Evolutionary conservation across 495 filamentous ascomycete genomes (phyloP), one percentile per base, ranked within the genome.

Genomic region (Aspergillus sclerotioniger): DNA sequence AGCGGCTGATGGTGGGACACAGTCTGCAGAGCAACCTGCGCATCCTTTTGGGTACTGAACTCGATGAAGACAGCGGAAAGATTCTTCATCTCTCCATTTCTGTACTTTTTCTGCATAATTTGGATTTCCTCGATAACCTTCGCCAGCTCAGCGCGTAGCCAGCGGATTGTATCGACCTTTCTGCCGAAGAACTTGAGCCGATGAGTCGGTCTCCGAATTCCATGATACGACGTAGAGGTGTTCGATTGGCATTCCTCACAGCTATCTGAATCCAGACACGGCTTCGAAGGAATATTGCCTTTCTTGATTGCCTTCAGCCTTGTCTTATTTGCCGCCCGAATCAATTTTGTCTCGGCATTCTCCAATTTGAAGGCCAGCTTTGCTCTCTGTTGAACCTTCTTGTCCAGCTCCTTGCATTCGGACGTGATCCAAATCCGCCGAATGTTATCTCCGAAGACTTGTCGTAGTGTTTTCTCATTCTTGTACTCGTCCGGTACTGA

Each of bases 131-230:
- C 87, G 54, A 89, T 87, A 31, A 92, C 74, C 49, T 81, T 82
- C 48, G 81, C 81, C 4, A 96, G 83, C 64, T 90, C 80, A 3
- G 76, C 66, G 39, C 92, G 89, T 70, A 84, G 88, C 85, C 90
- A 96, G 62, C 90, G 82, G 71, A 96, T 96, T 0, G 90, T 90
- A 71, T 96, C 92, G 31, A 96, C 91, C 61, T 88, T 86, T 58
- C 81, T 77, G 51, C 80, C 84, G 28, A 76, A 84, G 73, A 75
- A 66, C 59, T 80, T 84, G 58, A 71, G 67, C 47, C 74, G 78
- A 65, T 82, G 84, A 33, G 72, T 86, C 2, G 79, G 86, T 35
- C 76, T 76, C 53, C 76, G 64, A 67, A 83, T 80, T 31, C 71
- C 78, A 32, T 70, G 70, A 31, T 75, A 73, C 70, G 65, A 82